These are phyloP conservation scores for Pseudonitzschia delicatissima DNA, from an alignment of 108 stramenopile species.

Conservation along the genomic window DNA sequence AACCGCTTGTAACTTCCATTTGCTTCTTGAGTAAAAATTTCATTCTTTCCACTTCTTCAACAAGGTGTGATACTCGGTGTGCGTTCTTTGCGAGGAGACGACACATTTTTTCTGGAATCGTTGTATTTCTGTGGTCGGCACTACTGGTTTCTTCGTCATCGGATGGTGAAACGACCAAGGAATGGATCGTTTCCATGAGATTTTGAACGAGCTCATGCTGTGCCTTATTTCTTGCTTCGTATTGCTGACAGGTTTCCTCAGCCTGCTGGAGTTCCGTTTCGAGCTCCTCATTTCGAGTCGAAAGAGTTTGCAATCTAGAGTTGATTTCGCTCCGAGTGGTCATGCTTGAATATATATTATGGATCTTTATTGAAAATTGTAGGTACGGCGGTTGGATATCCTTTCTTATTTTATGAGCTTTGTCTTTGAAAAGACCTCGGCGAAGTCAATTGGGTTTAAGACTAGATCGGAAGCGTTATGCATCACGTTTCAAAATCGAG, in stretches of 20 bases:
- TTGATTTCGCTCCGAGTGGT: conserved; percentile 1
- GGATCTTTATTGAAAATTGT: too few relatives aligned
- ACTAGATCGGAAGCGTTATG: too few relatives aligned
- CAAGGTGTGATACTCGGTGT: not conserved
- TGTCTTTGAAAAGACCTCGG: too few relatives aligned
- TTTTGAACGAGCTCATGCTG: not conserved
- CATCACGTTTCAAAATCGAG: too few relatives aligned
- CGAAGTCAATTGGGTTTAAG: too few relatives aligned
- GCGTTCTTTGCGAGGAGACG: not conserved
- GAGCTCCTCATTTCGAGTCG: not conserved
- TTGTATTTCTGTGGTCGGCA: not conserved
- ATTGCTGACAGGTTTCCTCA: not conserved
- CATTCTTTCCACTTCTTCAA: not conserved
- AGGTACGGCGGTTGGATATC: too few relatives aligned
- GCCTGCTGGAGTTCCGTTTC: not conserved
- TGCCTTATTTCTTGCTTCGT: not conserved
- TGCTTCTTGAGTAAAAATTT: too few relatives aligned
- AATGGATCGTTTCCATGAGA: conserved; percentile 4
- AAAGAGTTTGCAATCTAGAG: not conserved
- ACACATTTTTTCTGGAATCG: not conserved
- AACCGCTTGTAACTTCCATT: too few relatives aligned
- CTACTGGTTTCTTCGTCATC: not conserved
- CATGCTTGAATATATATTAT: too few relatives aligned
- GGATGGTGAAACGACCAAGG: not conserved
- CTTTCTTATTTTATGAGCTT: too few relatives aligned